phyloP scores from a whole-genome alignment of 176 grass and related monocot genomes.

The Elymus sibiricus region DNA sequence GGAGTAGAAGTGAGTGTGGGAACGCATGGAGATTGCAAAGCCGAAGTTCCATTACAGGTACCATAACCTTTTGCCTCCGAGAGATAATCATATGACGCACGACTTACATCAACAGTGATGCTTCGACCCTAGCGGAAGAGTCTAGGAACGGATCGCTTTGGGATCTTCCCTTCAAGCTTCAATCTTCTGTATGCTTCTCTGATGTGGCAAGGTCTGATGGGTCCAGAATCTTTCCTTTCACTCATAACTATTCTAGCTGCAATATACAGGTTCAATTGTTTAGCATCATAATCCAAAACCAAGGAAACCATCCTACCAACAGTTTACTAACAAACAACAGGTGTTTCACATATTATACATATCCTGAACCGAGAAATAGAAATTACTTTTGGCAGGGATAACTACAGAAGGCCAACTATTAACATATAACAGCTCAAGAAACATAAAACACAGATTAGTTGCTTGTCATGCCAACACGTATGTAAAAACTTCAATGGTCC shows the following conservation, averaged over 20 bases:
- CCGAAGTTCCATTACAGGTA: not conserved
- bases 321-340: not conserved
- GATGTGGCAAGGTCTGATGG: slow-evolving; percentile 92
- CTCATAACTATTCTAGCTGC: slow-evolving; percentile 82
- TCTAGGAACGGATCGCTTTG: slow-evolving; percentile 55
- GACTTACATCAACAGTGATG: not conserved
- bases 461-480: not conserved
- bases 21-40: not conserved
- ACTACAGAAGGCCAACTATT: not conserved
- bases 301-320: not conserved
- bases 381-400: not conserved
- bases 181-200: slow-evolving; percentile 88
- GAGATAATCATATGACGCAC: not conserved
- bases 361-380: not conserved
- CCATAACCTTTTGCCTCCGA: not conserved
- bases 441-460: not conserved
- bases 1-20: not conserved
- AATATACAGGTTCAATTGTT: slow-evolving; percentile 23
- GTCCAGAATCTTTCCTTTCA: slow-evolving; percentile 81
- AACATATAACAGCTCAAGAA: not conserved
- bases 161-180: slow-evolving; percentile 84
- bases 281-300: not conserved
- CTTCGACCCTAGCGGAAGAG: slow-evolving; percentile 63
- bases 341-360: not conserved
- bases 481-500: not conserved